A percentile compares a stretch with the other conserved stretches of the same genome.
phyloP scores from a whole-genome alignment of 257 asterid species.

The Solanum piurae region DNA sequence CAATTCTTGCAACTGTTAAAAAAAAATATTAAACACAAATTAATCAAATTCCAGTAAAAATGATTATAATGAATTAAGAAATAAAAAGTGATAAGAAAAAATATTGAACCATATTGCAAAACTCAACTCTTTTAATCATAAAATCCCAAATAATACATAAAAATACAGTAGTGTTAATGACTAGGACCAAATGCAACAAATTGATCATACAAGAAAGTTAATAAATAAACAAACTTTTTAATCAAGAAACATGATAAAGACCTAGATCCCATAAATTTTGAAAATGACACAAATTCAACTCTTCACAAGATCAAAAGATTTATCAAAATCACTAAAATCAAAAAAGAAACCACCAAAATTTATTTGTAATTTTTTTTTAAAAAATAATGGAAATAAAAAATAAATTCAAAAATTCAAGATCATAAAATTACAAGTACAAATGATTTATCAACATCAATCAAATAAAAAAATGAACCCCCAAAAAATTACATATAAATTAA shows the following conservation, averaged over 20 bases:
- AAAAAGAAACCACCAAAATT: background rate
- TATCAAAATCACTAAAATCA: background rate
- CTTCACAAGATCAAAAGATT: background rate
- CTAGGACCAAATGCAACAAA: too few relatives aligned
- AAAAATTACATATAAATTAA: too few relatives aligned
- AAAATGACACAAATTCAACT: background rate
- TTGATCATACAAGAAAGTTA: background rate
- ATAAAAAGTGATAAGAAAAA: background rate
- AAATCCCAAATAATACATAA: too few relatives aligned
- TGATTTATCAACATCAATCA: background rate
- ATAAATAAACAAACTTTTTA: background rate
- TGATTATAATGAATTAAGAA: background rate
- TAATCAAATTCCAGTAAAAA: background rate
- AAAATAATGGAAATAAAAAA: background rate
- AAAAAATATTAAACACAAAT: background rate
- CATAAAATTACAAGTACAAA: background rate
- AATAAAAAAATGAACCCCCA: background rate
- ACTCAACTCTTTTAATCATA: too few relatives aligned
- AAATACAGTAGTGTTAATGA: too few relatives aligned
- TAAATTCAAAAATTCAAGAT: background rate
- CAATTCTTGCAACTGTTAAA: constrained; percentile 49
- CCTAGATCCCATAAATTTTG: background rate
- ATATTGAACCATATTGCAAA: too few relatives aligned
- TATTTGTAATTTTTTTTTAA: background rate
- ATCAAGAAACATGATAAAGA: background rate